A percentile compares a stretch with the other conserved stretches of the same genome.
These are phyloP conservation scores for Gardenia jasminoides DNA, from an alignment of 257 asterid genomes.

Conservation along the genomic window DNA sequence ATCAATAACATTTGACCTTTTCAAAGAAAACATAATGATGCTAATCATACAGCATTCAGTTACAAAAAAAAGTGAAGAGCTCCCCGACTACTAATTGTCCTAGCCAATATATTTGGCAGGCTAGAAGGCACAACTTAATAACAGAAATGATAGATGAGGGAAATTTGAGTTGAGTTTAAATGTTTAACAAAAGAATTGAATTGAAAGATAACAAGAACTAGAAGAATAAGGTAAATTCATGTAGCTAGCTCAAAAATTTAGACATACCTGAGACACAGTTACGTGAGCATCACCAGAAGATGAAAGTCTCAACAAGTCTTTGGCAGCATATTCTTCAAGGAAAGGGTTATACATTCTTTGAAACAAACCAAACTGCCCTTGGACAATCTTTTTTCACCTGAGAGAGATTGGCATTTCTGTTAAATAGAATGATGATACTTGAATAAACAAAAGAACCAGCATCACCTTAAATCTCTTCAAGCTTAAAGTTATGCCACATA, in stretches of 20 bases:
- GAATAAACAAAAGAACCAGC: slow-evolving; percentile 7
- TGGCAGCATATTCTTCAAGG: slow-evolving; percentile 59
- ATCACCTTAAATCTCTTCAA: background rate
- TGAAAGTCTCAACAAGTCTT: slow-evolving; percentile 54
- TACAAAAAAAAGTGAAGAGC: background rate
- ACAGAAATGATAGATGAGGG: background rate
- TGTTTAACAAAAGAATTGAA: background rate
- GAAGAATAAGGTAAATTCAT: background rate
- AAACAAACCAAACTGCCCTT: slow-evolving; percentile 70
- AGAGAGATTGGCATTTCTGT: background rate
- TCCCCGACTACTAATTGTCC: background rate
- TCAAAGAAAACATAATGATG: background rate
- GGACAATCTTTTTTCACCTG: slow-evolving; percentile 80
- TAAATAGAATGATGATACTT: slow-evolving; percentile 14
- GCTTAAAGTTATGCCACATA: background rate
- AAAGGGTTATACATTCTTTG: slow-evolving; percentile 58
- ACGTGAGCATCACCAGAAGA: slow-evolving; percentile 44
- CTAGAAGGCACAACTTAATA: background rate
- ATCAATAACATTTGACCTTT: background rate
- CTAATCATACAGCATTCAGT: background rate
- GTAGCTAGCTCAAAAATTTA: slow-evolving; percentile 13
- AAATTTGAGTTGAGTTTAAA: background rate
- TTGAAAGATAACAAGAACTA: background rate
- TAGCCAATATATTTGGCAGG: background rate
- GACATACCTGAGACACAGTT: slow-evolving; percentile 61